Conservation (phyloP, 2,329 filamentous ascomycete genomes). For the Aspergillus aculeatinus region DNA sequence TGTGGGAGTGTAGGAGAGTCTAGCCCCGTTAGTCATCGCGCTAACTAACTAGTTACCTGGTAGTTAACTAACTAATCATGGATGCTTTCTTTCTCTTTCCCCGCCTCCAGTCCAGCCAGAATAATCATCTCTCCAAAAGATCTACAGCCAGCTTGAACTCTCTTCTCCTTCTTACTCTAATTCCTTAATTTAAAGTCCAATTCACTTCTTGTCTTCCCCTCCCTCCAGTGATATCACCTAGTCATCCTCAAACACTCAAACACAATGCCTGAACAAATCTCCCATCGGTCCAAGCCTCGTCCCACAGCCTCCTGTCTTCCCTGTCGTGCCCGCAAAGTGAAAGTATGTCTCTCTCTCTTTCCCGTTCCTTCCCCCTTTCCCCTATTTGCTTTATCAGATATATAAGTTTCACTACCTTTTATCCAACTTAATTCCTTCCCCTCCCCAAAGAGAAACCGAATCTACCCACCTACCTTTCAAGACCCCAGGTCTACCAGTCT, state of each 20-base stretch:
- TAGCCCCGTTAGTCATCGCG: background rate
- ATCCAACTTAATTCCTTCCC: background rate
- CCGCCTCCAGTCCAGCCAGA: no score
- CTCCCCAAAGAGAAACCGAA: background rate
- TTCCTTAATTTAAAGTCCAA: background rate
- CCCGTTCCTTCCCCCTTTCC: background rate
- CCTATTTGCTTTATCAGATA: no score
- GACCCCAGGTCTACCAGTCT: no score
- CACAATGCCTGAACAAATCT: background rate
- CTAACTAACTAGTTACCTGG: no score
- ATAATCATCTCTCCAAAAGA: background rate
- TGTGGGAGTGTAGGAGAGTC: background rate
- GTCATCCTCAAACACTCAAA: background rate
- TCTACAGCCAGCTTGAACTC: background rate
- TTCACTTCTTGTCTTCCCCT: no score
- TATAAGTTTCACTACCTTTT: no score
- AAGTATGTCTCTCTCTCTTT: conserved; percentile 6
- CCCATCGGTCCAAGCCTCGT: conserved; percentile 14
- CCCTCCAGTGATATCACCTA: no score
- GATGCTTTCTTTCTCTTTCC: no score
- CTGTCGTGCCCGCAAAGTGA: conserved; percentile 19
- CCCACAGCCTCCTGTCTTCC: conserved; percentile 18
- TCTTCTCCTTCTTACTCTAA: background rate
- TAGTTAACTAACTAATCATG: no score
- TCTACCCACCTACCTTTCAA: background rate